phyloP scores from a whole-genome alignment of 306 rosid genomes.

The Abrus pulchellus region DNA sequence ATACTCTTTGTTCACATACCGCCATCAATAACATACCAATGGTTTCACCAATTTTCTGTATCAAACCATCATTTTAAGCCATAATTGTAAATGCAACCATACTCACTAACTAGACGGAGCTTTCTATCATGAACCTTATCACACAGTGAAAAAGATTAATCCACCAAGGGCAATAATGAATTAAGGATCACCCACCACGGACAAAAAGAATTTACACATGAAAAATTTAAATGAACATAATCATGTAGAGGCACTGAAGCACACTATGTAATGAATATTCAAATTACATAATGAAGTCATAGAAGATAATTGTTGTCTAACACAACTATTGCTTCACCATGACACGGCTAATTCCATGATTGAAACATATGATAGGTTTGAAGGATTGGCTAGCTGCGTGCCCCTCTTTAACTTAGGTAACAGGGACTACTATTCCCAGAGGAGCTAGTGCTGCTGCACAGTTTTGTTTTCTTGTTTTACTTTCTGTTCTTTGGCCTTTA shows the following conservation, averaged over 20 bases:
- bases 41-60: background rate
- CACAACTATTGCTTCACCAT: background rate
- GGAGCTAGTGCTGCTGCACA: background rate
- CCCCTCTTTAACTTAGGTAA: background rate
- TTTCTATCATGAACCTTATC: background rate
- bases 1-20: background rate
- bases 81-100: background rate
- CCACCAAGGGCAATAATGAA: no score
- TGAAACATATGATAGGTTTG: background rate
- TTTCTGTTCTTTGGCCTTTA: background rate
- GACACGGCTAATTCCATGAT: background rate
- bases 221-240: background rate
- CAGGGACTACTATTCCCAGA: background rate
- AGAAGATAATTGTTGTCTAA: background rate
- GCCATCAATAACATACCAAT: background rate
- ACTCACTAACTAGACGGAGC: background rate
- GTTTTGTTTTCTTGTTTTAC: background rate
- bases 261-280: background rate
- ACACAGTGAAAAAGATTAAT: background rate
- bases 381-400: background rate
- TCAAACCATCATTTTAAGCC: background rate
- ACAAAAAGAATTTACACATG: background rate
- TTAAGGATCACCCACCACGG: no score
- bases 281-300: background rate
- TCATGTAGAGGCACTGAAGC: conserved; percentile 6